These are phyloP conservation scores for Fusarium sp. DNA, from an alignment of 2,329 filamentous ascomycete species.

Conservation along the genomic window DNA sequence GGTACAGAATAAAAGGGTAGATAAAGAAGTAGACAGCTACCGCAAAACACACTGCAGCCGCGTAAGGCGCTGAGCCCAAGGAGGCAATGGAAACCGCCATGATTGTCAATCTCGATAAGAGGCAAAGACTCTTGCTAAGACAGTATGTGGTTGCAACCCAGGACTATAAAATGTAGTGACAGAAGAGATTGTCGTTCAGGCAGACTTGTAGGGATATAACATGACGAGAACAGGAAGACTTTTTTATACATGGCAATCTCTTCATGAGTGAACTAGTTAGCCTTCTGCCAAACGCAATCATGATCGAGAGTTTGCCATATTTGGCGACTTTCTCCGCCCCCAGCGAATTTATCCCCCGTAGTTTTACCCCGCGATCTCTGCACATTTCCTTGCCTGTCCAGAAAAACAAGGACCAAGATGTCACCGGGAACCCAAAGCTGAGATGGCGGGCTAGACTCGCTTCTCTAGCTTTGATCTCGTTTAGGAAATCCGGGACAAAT, in stretches of 20 bases:
- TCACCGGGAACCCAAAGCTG: neutral
- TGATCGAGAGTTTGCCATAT: neutral
- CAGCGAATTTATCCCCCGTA: neutral
- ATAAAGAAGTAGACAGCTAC: conserved; percentile 20
- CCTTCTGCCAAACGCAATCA: neutral
- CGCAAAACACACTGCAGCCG: conserved; percentile 6
- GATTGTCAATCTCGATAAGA: neutral
- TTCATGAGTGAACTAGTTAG: too few relatives aligned
- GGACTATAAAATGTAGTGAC: too few relatives aligned
- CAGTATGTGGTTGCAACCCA: too few relatives aligned
- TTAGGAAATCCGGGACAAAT: neutral
- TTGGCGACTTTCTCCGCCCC: neutral
- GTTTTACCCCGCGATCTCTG: neutral
- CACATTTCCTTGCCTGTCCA: neutral
- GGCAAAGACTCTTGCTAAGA: neutral
- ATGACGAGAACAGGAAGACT: neutral
- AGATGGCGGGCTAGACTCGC: neutral
- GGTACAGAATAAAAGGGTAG: conserved; percentile 21
- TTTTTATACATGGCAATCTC: neutral
- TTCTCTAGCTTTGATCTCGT: neutral
- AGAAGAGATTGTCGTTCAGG: neutral
- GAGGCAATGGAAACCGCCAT: conserved; percentile 7
- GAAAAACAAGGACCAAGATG: neutral
- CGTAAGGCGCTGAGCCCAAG: conserved; percentile 30
- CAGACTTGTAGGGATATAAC: fast-evolving